phyloP scores from a whole-genome alignment of 31 red algal genomes.

The Endocladia muricata region DNA sequence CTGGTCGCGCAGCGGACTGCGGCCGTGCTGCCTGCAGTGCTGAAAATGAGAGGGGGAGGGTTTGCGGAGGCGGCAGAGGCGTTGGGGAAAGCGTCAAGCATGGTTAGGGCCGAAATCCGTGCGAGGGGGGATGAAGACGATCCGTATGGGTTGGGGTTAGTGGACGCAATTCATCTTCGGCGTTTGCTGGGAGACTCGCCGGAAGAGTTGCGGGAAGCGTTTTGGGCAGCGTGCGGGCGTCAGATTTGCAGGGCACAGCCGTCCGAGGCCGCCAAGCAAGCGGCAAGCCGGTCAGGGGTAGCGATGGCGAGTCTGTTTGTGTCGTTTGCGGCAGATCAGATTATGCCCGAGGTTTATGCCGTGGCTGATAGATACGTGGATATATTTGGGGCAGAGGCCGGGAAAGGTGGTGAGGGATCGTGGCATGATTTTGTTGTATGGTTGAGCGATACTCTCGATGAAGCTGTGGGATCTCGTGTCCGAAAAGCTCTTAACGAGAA shows the following conservation, averaged over 20 bases:
- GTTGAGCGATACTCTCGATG: background rate
- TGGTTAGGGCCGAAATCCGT: background rate
- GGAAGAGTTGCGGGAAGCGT: background rate
- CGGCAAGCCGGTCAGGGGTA: background rate
- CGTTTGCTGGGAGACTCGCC: background rate
- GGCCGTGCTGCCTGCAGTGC: background rate
- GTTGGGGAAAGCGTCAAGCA: background rate
- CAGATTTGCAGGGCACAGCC: background rate
- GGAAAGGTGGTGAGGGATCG: background rate
- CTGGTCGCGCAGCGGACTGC: background rate
- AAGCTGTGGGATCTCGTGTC: background rate
- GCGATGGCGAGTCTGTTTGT: background rate
- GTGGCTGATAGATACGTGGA: background rate
- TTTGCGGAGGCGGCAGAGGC: background rate
- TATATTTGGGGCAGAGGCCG: background rate
- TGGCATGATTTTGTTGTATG: constrained; percentile 12
- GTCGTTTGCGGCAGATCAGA: too few species aligned
- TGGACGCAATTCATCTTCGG: background rate
- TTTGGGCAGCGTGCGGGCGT: background rate
- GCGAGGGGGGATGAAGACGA: background rate
- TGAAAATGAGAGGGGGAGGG: background rate
- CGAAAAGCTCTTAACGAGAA: background rate
- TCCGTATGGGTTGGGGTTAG: background rate
- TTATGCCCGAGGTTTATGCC: too few species aligned
- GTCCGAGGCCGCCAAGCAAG: background rate